Percentiles rank a stretch among this genome's conserved stretches.
phyloP scores from a whole-genome alignment of 202 grass and related monocot genomes.

The Eragrostis tef region DNA sequence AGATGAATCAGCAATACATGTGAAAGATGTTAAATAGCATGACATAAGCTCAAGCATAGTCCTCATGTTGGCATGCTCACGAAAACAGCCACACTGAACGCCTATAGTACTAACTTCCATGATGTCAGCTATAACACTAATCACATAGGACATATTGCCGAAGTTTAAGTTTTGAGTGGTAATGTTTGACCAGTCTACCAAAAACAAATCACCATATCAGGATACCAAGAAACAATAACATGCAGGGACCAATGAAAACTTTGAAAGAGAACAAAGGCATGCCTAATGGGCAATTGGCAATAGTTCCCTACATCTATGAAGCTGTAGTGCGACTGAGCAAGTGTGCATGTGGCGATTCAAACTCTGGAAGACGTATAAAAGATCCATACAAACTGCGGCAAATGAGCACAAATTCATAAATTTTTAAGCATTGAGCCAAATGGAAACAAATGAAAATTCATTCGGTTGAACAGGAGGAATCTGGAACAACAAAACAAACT shows the following conservation, averaged over 20 bases:
- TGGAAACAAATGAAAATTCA: not conserved
- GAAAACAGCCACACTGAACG: not conserved
- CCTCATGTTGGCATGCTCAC: not conserved
- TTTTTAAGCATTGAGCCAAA: not conserved
- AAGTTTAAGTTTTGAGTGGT: not conserved
- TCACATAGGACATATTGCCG: not conserved
- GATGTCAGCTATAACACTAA: not conserved
- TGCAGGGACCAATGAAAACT: conserved; percentile 13
- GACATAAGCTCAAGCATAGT: not conserved
- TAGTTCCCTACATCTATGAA: not conserved
- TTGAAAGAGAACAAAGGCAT: not conserved
- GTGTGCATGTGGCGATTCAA: not conserved
- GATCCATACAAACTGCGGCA: not conserved
- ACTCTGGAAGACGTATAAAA: not conserved
- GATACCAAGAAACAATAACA: not conserved
- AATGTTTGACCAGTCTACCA: not conserved
- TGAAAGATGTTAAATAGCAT: not conserved
- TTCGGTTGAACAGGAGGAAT: not conserved
- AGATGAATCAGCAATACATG: not conserved
- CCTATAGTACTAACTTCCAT: not conserved
- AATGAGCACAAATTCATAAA: not conserved
- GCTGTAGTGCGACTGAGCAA: not conserved
- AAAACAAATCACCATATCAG: not conserved
- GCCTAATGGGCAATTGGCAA: not conserved
- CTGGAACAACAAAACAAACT: not conserved